Evolutionary conservation across 2,329 filamentous ascomycete genomes (phyloP).

Genomic region (Ophiostoma sp.): DNA sequence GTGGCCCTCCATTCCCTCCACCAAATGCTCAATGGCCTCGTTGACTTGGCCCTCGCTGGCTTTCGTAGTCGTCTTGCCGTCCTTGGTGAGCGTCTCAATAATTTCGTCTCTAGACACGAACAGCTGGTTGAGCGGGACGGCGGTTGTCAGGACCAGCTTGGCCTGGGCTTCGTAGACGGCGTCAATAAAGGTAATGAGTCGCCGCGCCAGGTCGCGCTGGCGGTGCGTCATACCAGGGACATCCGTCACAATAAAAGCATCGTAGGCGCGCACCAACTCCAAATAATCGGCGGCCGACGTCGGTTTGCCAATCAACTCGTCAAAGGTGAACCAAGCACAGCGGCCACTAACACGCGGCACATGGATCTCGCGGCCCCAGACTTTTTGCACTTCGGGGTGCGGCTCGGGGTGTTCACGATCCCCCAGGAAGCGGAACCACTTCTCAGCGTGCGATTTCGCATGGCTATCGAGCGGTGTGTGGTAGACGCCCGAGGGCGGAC

Average conservation of each 20-base stretch:
- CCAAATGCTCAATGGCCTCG: conserved; percentile 73
- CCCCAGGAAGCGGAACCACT: conserved; percentile 94
- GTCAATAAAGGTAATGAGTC: conserved; percentile 98
- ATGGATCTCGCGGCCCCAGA: conserved; percentile 89
- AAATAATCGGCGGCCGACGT: conserved; percentile 95
- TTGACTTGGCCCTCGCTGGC: conserved; percentile 49
- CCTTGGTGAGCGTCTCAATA: conserved; percentile 54
- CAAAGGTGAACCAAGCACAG: conserved; percentile 87
- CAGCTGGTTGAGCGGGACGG: conserved; percentile 78
- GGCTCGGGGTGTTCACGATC: conserved; percentile 75
- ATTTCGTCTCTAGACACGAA: conserved; percentile 77
- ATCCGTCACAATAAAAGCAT: conserved; percentile 88
- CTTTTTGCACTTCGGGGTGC: conserved; percentile 73
- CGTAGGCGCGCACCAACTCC: conserved; percentile 84
- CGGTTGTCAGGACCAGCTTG: conserved; percentile 92
- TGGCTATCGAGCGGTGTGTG: conserved; percentile 81
- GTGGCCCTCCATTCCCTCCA: conserved; percentile 79
- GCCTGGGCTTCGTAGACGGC: conserved; percentile 90
- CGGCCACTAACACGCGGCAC: conserved; percentile 86
- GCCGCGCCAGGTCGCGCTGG: conserved; percentile 80
- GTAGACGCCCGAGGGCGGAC: conserved; percentile 91
- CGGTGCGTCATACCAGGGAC: conserved; percentile 88
- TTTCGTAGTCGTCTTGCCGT: conserved; percentile 36
- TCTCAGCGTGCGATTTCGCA: conserved; percentile 78
- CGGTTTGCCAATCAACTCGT: conserved; percentile 84